phyloP scores from a whole-genome alignment of 345 rosid species.

The Conringia planisiliqua region DNA sequence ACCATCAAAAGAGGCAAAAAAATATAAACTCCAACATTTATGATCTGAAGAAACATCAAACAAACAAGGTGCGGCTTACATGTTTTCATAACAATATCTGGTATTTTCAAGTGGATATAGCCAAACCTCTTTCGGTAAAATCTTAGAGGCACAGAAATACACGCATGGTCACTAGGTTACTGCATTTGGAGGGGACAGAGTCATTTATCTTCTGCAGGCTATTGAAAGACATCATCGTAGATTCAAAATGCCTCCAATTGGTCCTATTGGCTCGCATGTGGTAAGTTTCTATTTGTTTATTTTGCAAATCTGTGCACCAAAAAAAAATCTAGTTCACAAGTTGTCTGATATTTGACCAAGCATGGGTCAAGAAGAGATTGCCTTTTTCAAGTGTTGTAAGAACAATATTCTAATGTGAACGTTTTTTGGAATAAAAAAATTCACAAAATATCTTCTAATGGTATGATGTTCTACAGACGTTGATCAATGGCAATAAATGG shows the following conservation, averaged over 20 bases:
- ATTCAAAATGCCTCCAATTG: slow-evolving; percentile 80
- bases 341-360: background rate
- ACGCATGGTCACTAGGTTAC: slow-evolving; percentile 59
- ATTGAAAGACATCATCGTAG: slow-evolving; percentile 62
- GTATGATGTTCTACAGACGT: slow-evolving; percentile 45
- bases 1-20: slow-evolving; percentile 42
- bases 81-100: slow-evolving; percentile 5
- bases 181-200: slow-evolving; percentile 92
- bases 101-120: slow-evolving; percentile 8
- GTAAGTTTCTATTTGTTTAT: slow-evolving; percentile 44
- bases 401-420: background rate
- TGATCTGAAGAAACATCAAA: slow-evolving; percentile 53
- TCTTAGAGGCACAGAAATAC: slow-evolving; percentile 1
- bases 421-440: background rate
- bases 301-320: slow-evolving; percentile 5
- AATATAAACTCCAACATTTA: slow-evolving; percentile 38
- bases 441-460: background rate
- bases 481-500: slow-evolving; percentile 77
- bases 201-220: slow-evolving; percentile 61
- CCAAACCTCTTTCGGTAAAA: background rate
- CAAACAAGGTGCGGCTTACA: slow-evolving; percentile 61
- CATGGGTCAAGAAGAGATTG: slow-evolving; percentile 3
- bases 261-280: slow-evolving; percentile 95
- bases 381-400: background rate
- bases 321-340: slow-evolving; percentile 1